These are phyloP conservation scores for Phyllosticta capitalensis DNA, from an alignment of 2,329 filamentous ascomycete species.

Conservation along the genomic window DNA sequence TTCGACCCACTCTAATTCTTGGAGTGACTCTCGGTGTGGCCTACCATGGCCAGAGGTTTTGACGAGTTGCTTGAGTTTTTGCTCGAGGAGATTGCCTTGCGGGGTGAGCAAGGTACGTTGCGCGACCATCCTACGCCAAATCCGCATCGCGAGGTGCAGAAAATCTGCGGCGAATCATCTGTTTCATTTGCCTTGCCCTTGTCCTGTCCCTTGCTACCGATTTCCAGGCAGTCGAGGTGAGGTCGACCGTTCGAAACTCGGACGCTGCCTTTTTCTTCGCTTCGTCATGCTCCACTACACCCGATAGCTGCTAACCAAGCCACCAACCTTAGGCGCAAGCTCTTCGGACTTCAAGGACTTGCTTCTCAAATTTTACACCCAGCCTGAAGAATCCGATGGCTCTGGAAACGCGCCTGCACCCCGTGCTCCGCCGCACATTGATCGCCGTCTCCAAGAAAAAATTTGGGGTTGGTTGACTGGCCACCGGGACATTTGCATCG, in stretches of 20 bases:
- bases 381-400: conserved; percentile 8
- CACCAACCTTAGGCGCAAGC: conserved; percentile 26
- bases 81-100: conserved; percentile 49
- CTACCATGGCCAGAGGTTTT: conserved; percentile 29
- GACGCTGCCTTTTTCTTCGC: conserved; percentile 5
- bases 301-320: background rate
- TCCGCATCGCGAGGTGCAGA: conserved; percentile 2
- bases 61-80: conserved; percentile 50
- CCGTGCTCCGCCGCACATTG: conserved; percentile 24
- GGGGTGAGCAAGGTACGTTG: conserved; percentile 47
- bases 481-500: conserved; percentile 47
- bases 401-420: background rate
- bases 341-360: conserved; percentile 31
- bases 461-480: conserved; percentile 49
- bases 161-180: conserved; percentile 9
- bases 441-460: conserved; percentile 42
- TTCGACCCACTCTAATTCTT: background rate
- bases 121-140: background rate
- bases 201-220: background rate
- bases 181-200: background rate
- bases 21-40: background rate
- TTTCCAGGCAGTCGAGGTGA: background rate
- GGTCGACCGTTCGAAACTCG: conserved; percentile 11
- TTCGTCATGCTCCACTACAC: conserved; percentile 7
- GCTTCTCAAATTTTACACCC: conserved; percentile 27